A percentile compares a stretch with the other conserved stretches of the same genome.
Conservation (phyloP, 495 filamentous ascomycete species). For the Neurospora sp. region DNA sequence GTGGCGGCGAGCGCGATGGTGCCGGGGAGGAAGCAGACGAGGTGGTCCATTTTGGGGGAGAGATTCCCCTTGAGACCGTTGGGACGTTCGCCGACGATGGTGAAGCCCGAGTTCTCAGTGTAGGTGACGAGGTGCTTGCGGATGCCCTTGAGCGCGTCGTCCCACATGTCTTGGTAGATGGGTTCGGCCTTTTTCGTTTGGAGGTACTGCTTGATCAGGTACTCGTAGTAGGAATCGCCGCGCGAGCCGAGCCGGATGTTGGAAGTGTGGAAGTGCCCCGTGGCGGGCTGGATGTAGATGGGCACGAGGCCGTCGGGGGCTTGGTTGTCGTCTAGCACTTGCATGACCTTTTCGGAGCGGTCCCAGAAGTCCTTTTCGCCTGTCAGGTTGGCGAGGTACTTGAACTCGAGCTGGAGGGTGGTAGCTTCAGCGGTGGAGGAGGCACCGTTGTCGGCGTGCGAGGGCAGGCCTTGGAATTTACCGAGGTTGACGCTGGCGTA, state of each 20-base stretch:
- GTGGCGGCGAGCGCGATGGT: conserved; percentile 88
- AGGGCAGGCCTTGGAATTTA: conserved; percentile 58
- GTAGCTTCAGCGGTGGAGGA: conserved; percentile 91
- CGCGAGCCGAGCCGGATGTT: conserved; percentile 89
- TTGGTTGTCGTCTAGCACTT: conserved; percentile 74
- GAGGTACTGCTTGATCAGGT: conserved; percentile 92
- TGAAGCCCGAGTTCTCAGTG: conserved; percentile 62
- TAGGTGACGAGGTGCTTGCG: conserved; percentile 89
- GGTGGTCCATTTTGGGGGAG: conserved; percentile 92
- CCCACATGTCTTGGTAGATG: conserved; percentile 87
- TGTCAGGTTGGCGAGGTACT: conserved; percentile 90
- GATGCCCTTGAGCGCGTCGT: conserved; percentile 73
- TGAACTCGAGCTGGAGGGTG: conserved; percentile 90
- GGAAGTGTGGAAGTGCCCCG: conserved; percentile 64
- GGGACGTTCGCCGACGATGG: conserved; percentile 79
- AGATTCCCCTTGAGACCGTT: conserved; percentile 53
- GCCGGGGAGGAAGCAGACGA: conserved; percentile 95
- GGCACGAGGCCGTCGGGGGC: conserved; percentile 76
- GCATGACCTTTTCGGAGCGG: conserved; percentile 79
- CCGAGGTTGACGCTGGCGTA: conserved; percentile 85
- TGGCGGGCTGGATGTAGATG: conserved; percentile 76
- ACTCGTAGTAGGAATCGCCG: conserved; percentile 97
- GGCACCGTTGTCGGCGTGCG: conserved; percentile 78
- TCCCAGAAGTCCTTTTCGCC: conserved; percentile 89
- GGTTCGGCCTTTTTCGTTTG: conserved; percentile 82